These are phyloP conservation scores for Pachysolen tannophilus DNA, from an alignment of 805 yeast genomes.

Conservation along the genomic window DNA sequence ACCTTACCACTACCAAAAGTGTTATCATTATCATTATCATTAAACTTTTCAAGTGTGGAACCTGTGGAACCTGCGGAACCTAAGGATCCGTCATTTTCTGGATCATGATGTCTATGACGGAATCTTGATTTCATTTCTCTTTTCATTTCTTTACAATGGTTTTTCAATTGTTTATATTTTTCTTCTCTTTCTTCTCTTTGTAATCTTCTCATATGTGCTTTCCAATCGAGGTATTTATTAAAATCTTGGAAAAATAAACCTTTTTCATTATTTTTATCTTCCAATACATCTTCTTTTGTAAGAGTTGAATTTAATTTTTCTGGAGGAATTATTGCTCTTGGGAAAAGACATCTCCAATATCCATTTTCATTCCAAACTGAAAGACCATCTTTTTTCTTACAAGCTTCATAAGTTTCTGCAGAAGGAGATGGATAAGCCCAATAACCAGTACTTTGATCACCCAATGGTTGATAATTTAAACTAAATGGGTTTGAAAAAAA, in stretches of 20 bases:
- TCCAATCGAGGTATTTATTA: slow-evolving; percentile 63
- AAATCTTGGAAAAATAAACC: slow-evolving; percentile 61
- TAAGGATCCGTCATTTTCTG: slow-evolving; percentile 1
- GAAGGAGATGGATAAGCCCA: slow-evolving; percentile 55
- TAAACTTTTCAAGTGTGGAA: neutral
- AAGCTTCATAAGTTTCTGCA: slow-evolving; percentile 48
- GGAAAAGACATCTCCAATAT: slow-evolving; percentile 87
- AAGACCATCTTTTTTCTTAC: slow-evolving; percentile 57
- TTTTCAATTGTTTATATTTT: slow-evolving; percentile 9
- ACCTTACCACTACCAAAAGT: slow-evolving; percentile 13
- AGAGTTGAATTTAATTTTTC: slow-evolving; percentile 27
- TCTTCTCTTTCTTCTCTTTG: slow-evolving; percentile 28
- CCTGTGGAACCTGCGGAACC: neutral
- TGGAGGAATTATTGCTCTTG: slow-evolving; percentile 34
- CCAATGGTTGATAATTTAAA: slow-evolving; percentile 9
- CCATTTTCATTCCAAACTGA: slow-evolving; percentile 80
- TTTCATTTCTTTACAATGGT: slow-evolving; percentile 10
- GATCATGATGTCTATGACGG: slow-evolving; percentile 9
- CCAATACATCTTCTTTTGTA: slow-evolving; percentile 53
- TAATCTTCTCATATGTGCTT: slow-evolving; percentile 41
- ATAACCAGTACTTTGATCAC: slow-evolving; percentile 29
- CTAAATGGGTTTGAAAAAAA: slow-evolving; percentile 6
- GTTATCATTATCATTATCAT: slow-evolving; percentile 10
- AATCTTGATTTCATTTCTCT: slow-evolving; percentile 17
- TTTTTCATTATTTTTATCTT: slow-evolving; percentile 31